Base-by-base conservation (phyloP, 805 yeast species). In the Cyberlindnera maritima region DNA sequence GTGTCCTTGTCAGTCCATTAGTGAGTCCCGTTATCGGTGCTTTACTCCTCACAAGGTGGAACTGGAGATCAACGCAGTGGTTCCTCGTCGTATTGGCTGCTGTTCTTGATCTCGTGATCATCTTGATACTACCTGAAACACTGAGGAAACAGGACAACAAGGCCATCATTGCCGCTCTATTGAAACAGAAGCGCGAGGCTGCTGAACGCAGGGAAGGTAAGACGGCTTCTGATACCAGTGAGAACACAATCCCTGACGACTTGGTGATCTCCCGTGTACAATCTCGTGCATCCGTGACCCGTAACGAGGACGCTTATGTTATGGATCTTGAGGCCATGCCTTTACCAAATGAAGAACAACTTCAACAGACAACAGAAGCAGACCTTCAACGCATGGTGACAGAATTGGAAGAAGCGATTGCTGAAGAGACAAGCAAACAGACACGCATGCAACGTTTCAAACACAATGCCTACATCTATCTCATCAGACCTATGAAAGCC, bases 31-130 rank as follows among this genome's bases (percentile, higher is more conserved):
- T 88, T 20, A 62, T 82, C 43, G 96, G 96, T 41, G 92, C 96
- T 49, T 81, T 82, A 2, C 75, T 89, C 25, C 76, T 85, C 7
- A 70, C 75, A 36, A 71, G 73, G 11, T 85, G 89, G 83, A 88
- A 89, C 9, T 89, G 96, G 96, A 72, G 96, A 61, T 87, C 92
- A 2, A 86, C 96, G 3, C 94, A 86, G 59, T 89, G 95, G 92
- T 80, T 87, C 46, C 68, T 87, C 65, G 86, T 84, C 15, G 83
- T 85, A 25, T 63, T 85, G 38, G 77, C 88, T 1, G 88, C 83
- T 2, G 62, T 73, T 13, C 74, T 76, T 41, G 69, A 75, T 21
- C 19, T 79, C 1, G 49, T 77, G 44, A 66, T 88, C 35, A 53
- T 79, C 2, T 70, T 87, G 37, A 65, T 71, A 2, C 68, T 88